These are phyloP conservation scores for Phaeophleospora eucalypticola DNA, from an alignment of 2,329 filamentous ascomycete genomes.

Conservation along the genomic window DNA sequence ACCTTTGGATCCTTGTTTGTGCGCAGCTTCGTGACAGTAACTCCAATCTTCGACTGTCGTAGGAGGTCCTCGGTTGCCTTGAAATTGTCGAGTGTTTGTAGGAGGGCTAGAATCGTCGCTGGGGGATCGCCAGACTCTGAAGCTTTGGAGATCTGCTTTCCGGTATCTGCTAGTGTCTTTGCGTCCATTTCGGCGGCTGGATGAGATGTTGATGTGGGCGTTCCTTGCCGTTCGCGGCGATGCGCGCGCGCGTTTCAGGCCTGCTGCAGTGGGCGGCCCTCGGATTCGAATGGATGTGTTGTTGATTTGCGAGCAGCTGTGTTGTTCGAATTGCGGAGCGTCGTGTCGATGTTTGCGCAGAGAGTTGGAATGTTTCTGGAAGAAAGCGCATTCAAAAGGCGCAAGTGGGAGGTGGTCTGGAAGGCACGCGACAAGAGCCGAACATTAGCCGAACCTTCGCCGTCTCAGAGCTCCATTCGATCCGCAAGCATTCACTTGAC, in stretches of 20 bases:
- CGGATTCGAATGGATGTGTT: no score
- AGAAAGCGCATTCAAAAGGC: neutral
- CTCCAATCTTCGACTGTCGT: conserved; percentile 84
- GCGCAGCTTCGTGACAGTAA: conserved; percentile 82
- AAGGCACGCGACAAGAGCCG: neutral
- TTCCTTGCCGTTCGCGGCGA: neutral
- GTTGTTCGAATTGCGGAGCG: no score
- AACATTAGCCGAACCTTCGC: neutral
- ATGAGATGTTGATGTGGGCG: neutral
- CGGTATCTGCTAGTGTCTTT: conserved; percentile 72
- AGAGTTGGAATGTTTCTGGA: no score
- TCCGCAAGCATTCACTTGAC: neutral
- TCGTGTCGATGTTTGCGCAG: no score
- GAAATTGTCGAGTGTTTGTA: conserved; percentile 76
- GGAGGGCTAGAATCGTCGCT: conserved; percentile 65
- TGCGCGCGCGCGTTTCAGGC: neutral
- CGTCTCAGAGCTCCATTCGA: neutral
- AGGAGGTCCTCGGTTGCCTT: conserved; percentile 84
- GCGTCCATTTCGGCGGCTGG: conserved; percentile 59
- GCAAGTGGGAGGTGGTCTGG: neutral
- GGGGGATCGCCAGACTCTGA: conserved; percentile 69
- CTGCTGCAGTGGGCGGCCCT: neutral
- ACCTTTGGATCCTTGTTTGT: conserved; percentile 71
- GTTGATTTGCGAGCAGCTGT: no score
- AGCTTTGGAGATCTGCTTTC: conserved; percentile 77